Evolutionary conservation across 2,329 filamentous ascomycete species (phyloP).

Genomic region (Xylaria sp.): DNA sequence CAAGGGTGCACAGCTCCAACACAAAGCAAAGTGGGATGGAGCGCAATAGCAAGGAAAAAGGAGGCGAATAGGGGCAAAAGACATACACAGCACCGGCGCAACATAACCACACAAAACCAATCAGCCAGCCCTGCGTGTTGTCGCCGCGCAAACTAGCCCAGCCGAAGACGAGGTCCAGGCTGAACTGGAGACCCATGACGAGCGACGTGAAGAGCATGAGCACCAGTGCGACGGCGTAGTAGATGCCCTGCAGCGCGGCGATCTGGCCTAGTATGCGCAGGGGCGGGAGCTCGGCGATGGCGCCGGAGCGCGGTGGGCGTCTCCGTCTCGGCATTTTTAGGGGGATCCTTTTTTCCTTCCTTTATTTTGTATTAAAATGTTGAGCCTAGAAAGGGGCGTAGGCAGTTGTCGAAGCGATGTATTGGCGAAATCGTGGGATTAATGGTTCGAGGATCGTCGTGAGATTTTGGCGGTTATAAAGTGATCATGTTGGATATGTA

Average conservation of each 20-base stretch:
- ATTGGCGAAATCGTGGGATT: constrained; percentile 7
- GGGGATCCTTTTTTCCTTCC: neutral
- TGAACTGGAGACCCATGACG: constrained; percentile 67
- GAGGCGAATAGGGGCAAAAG: constrained; percentile 3
- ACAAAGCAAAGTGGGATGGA: constrained; percentile 5
- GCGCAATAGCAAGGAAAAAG: neutral
- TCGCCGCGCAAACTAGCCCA: constrained; percentile 70
- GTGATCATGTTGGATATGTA: constrained; percentile 39
- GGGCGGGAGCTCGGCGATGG: constrained; percentile 70
- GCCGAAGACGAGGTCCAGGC: constrained; percentile 65
- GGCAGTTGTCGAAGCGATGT: too few species aligned
- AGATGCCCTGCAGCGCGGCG: constrained; percentile 65
- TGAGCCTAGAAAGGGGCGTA: neutral
- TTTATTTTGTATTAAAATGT: neutral
- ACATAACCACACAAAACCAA: constrained; percentile 66
- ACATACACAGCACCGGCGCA: constrained; percentile 66
- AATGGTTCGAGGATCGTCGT: constrained; percentile 17
- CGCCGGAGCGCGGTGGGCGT: constrained; percentile 68
- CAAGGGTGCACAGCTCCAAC: neutral
- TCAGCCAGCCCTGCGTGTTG: constrained; percentile 70
- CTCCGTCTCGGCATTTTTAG: constrained; percentile 62
- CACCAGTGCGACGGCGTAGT: constrained; percentile 63
- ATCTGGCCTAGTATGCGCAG: constrained; percentile 70
- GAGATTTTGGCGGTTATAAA: constrained; percentile 36
- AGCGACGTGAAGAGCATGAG: constrained; percentile 69